phyloP scores from a whole-genome alignment of 495 filamentous ascomycete species.

The Neurospora discreta region DNA sequence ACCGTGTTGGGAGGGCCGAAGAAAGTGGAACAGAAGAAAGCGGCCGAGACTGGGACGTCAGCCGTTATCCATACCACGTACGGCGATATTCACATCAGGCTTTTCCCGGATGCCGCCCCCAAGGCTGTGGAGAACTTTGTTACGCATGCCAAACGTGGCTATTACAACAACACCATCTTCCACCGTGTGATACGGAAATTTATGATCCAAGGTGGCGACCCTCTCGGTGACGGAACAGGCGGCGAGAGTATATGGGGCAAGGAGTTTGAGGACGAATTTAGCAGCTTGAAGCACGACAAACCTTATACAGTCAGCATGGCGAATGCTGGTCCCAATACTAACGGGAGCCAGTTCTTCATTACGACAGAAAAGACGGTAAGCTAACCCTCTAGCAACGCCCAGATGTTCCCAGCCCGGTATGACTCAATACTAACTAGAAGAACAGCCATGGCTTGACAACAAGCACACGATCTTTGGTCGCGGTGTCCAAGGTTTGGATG shows the following conservation, averaged over 20 bases:
- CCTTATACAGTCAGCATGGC: slow-evolving; percentile 95
- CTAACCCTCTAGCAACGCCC: no score
- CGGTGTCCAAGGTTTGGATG: slow-evolving; percentile 78
- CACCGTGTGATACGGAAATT: slow-evolving; percentile 96
- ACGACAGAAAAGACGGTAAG: slow-evolving; percentile 83
- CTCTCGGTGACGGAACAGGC: slow-evolving; percentile 87
- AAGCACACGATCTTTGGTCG: slow-evolving; percentile 96
- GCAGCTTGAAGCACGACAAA: slow-evolving; percentile 83
- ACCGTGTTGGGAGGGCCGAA: slow-evolving; percentile 33
- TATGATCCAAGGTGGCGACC: slow-evolving; percentile 95
- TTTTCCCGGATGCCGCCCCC: slow-evolving; percentile 88
- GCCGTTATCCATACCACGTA: slow-evolving; percentile 87
- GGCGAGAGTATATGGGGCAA: slow-evolving; percentile 95
- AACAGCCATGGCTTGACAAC: slow-evolving; percentile 78
- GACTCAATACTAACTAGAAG: slow-evolving; percentile 1
- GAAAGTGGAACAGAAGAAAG: slow-evolving; percentile 42
- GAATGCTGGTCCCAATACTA: slow-evolving; percentile 79
- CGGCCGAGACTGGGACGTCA: slow-evolving; percentile 57
- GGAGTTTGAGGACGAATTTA: slow-evolving; percentile 95
- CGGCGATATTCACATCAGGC: slow-evolving; percentile 87
- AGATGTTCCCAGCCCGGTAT: not conserved
- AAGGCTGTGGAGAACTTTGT: slow-evolving; percentile 99
- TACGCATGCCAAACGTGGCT: slow-evolving; percentile 74
- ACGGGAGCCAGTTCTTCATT: slow-evolving; percentile 90
- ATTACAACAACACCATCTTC: slow-evolving; percentile 97